phyloP scores from a whole-genome alignment of 1,284 basidiomycete genomes.

The Rhodofomes roseus region DNA sequence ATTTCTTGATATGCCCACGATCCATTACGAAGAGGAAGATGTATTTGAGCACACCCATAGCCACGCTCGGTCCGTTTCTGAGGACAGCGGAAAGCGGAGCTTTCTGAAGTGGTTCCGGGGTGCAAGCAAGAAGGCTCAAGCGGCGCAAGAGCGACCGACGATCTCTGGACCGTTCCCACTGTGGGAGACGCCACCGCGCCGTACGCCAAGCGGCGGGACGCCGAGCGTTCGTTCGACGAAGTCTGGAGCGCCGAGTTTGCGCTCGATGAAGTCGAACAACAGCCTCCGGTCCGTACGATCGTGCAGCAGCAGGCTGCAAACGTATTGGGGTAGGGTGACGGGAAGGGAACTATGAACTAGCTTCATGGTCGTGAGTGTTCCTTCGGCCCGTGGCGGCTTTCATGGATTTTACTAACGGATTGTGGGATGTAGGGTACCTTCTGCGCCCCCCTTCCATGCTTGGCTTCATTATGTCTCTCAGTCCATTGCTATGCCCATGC shows the following conservation, averaged over 20 bases:
- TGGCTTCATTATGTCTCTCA: not conserved
- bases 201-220: slow-evolving; percentile 12
- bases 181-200: slow-evolving; percentile 24
- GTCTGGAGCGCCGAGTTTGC: slow-evolving; percentile 17
- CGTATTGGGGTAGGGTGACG: slow-evolving; percentile 24
- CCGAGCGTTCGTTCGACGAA: slow-evolving; percentile 1
- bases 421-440: not conserved
- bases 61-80: slow-evolving; percentile 15
- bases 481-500: not conserved
- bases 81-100: slow-evolving; percentile 19
- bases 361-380: not conserved
- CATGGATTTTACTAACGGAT: not conserved
- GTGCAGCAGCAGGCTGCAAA: slow-evolving; percentile 28
- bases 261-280: slow-evolving; percentile 22
- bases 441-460: not conserved
- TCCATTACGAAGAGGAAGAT: slow-evolving; percentile 29
- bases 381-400: not conserved
- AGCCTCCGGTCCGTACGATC: slow-evolving; percentile 26
- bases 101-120: slow-evolving; percentile 22
- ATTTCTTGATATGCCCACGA: slow-evolving; percentile 38
- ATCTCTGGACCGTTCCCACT: slow-evolving; percentile 35
- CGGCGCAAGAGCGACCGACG: slow-evolving; percentile 20
- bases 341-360: slow-evolving; percentile 15
- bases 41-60: slow-evolving; percentile 13
- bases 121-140: slow-evolving; percentile 13